Evolutionary conservation across 2,329 filamentous ascomycete genomes (phyloP), one percentile per base, ranked within the genome.

Genomic region (Neurospora sp.): DNA sequence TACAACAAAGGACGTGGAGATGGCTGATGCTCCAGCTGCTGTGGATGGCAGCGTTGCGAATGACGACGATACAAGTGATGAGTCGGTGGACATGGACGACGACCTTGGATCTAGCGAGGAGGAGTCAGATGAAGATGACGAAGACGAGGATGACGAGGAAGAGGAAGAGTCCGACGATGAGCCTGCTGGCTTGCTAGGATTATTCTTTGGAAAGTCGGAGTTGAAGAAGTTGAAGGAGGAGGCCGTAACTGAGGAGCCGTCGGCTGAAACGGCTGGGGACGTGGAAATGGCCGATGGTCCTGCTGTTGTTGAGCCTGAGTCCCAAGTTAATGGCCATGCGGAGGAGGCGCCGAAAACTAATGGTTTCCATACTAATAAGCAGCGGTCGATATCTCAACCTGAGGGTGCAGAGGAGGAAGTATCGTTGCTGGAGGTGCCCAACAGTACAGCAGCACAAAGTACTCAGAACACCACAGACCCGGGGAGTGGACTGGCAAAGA

Each of bases 31-130:
- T 62, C 8, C 28, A 7, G 28, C 73, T 5, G 74, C 68, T 66
- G 6, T 70, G 68, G 68, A 72, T 75, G 46, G 74, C 46, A 75
- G 70, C 1, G 77, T 76, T 10, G 52, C 52, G 39, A 74, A 80
- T 33, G 78, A 78, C 6, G 82, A 83, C 62, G 87, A 88, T 9
- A 88, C 84, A 4, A 87, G 84, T 62, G 89, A 91, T 73, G 88
- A 90, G 76, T 90, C 89, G 1, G 81, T 90, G 28, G 87, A 90
- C 74, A 91, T 91, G 88, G 88, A 90, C 73, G 88, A 90, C 71
- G 88, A 90, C 70, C 79, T 89, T 73, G 87, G 86, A 2, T 88
- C 87, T 3, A 87, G 84, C 38, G 87, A 90, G 78, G 80, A 77
- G 38, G 78, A 79, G 8, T 78, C 79, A 2, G 79, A 78, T 1